phyloP scores from a whole-genome alignment of 2,329 filamentous ascomycete genomes.

The Xylariaceae sp. region DNA sequence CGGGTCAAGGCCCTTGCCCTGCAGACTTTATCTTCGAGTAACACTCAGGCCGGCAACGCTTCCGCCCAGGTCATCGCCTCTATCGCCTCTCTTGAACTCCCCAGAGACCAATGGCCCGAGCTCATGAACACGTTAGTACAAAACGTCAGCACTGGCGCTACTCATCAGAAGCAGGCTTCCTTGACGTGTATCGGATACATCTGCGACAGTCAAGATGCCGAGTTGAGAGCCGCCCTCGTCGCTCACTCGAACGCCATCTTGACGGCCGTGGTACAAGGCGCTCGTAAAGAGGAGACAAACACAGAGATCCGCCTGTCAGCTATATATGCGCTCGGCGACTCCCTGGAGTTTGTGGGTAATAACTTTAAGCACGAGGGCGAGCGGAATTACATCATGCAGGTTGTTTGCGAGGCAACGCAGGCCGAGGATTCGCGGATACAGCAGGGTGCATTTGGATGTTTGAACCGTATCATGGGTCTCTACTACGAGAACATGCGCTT shows the following conservation, averaged over 20 bases:
- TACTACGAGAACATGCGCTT: slow-evolving; percentile 99
- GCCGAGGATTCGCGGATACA: slow-evolving; percentile 87
- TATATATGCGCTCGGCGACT: slow-evolving; percentile 91
- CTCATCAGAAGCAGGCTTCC: slow-evolving; percentile 90
- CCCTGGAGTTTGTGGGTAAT: slow-evolving; percentile 92
- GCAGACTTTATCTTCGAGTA: slow-evolving; percentile 75
- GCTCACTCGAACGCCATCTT: slow-evolving; percentile 95
- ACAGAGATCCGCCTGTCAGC: slow-evolving; percentile 85
- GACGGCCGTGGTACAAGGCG: slow-evolving; percentile 95
- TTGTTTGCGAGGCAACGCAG: slow-evolving; percentile 97
- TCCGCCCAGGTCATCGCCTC: slow-evolving; percentile 93
- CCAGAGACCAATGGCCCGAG: slow-evolving; percentile 87
- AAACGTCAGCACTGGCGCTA: slow-evolving; percentile 81
- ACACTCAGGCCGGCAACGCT: slow-evolving; percentile 79
- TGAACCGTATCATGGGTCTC: slow-evolving; percentile 97
- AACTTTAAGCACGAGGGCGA: slow-evolving; percentile 99
- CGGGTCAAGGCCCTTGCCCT: slow-evolving; percentile 88
- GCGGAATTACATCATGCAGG: slow-evolving; percentile 99
- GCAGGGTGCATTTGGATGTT: slow-evolving; percentile 90
- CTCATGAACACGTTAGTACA: slow-evolving; percentile 85
- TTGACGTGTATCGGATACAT: slow-evolving; percentile 97
- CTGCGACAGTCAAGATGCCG: slow-evolving; percentile 88
- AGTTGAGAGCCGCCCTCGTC: slow-evolving; percentile 74
- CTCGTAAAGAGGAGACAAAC: slow-evolving; percentile 93
- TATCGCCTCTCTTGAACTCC: slow-evolving; percentile 91